phyloP scores from a whole-genome alignment of 768 basidiomycete genomes.

The Suillus bovinus region DNA sequence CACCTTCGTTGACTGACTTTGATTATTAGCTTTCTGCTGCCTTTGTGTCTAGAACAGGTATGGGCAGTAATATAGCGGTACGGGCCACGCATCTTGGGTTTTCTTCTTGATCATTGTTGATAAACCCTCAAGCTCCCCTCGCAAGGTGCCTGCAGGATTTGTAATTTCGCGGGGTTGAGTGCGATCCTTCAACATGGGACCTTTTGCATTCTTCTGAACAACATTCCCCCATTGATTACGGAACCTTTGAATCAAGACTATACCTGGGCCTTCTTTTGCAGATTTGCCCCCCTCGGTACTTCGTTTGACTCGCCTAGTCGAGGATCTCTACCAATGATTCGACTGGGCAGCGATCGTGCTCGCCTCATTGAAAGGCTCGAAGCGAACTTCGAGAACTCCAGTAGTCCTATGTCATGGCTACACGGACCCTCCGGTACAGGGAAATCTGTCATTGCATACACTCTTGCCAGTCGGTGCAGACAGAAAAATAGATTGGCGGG shows the following conservation, averaged over 20 bases:
- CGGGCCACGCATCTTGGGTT: not conserved
- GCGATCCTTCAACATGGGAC: not conserved
- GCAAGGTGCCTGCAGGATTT: not conserved
- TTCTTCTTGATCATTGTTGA: not conserved
- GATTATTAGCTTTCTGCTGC: not conserved
- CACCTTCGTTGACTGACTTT: not conserved
- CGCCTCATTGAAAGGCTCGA: not conserved
- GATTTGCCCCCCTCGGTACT: not conserved
- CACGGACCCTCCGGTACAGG: not conserved
- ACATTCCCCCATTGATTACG: too few relatives aligned
- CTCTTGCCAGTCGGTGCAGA: not conserved
- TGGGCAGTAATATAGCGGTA: not conserved
- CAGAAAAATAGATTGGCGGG: not conserved
- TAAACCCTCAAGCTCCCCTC: not conserved
- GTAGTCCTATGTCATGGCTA: not conserved
- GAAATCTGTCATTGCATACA: conserved; percentile 1
- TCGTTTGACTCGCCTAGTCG: not conserved
- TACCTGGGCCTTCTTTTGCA: not conserved
- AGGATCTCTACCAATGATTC: not conserved
- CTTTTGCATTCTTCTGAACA: not conserved
- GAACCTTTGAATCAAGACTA: not conserved
- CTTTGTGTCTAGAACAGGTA: not conserved
- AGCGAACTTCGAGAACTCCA: not conserved
- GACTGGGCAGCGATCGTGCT: not conserved
- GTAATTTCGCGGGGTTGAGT: not conserved